Conservation (phyloP, 305 asterid genomes). For the Ilex paraguariensis region DNA sequence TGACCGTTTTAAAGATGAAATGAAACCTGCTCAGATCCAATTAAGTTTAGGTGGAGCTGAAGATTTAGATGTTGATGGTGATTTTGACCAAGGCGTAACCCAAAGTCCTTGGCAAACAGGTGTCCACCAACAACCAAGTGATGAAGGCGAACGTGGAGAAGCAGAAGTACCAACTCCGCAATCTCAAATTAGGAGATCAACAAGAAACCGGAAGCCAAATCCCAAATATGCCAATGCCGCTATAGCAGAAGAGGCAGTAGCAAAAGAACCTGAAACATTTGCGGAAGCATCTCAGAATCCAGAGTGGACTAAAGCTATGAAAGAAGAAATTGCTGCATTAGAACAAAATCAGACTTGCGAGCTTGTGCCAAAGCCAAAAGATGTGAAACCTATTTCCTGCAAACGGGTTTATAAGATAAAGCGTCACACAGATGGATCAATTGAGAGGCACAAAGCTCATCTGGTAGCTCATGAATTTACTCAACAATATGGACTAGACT, state of each 20-base stretch:
- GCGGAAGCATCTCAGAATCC: neutral
- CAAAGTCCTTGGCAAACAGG: neutral
- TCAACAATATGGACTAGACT: neutral
- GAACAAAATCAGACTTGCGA: neutral
- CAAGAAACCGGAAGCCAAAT: neutral
- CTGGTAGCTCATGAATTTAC: neutral
- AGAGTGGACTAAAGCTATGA: neutral
- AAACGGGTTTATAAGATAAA: neutral
- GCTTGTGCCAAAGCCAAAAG: neutral
- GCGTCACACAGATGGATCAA: neutral
- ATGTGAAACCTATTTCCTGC: neutral
- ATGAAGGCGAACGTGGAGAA: neutral
- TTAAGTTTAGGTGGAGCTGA: neutral
- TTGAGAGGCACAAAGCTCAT: neutral
- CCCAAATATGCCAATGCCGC: neutral
- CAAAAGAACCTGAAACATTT: neutral
- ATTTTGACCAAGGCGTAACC: neutral
- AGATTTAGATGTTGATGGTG: neutral
- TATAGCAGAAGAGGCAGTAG: neutral
- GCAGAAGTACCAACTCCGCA: neutral
- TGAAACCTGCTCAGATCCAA: neutral
- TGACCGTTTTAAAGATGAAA: neutral
- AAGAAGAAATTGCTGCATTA: neutral
- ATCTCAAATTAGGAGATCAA: no score
- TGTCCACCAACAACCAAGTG: neutral